These are phyloP conservation scores for Gossypium davidsonii DNA, from an alignment of 441 rosid genomes.

Conservation along the genomic window DNA sequence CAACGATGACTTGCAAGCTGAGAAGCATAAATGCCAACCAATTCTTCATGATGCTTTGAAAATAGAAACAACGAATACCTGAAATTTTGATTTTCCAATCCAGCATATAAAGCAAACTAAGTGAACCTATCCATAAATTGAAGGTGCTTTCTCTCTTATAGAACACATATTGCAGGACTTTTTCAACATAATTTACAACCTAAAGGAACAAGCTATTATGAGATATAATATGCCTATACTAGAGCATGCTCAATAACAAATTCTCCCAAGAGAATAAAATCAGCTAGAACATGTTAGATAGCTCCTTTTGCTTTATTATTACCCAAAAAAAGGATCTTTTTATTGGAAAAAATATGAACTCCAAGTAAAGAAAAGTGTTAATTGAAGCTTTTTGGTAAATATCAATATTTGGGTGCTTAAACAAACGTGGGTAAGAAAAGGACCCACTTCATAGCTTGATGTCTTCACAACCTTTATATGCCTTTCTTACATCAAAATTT, in stretches of 20 bases:
- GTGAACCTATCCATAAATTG: neutral
- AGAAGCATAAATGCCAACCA: constrained; percentile 95
- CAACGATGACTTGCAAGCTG: constrained; percentile 93
- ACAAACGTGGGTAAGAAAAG: neutral
- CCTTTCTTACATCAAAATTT: neutral
- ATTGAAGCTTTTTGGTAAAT: neutral
- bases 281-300: neutral
- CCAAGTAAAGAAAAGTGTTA: neutral
- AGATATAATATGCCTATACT: constrained; percentile 5
- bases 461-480: neutral
- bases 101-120: constrained; percentile 11
- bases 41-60: constrained; percentile 91
- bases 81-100: constrained; percentile 29
- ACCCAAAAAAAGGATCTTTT: neutral
- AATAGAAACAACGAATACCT: constrained; percentile 95
- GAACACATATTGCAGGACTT: neutral
- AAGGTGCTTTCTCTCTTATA: neutral
- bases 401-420: neutral
- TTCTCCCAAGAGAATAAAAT: neutral
- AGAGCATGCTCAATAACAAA: constrained; percentile 11
- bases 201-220: neutral
- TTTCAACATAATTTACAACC: neutral
- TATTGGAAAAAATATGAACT: neutral
- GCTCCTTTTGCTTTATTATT: neutral
- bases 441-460: neutral